Base-by-base conservation (phyloP, 148 eudicot species). In the Drosera capensis region DNA sequence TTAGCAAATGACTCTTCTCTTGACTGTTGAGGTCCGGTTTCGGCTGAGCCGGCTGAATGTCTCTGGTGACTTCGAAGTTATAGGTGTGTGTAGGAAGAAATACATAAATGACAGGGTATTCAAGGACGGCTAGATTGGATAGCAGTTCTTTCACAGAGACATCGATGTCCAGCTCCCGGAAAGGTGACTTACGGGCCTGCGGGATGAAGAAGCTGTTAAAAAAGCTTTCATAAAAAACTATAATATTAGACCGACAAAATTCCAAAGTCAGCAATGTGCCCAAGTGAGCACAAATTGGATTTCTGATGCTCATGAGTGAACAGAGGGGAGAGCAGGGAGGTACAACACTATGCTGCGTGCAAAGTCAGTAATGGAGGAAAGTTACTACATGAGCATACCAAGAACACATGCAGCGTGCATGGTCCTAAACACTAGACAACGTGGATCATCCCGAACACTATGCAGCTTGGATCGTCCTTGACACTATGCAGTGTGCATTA, bases 81-180 rank as follows among this genome's bases (percentile, higher is more conserved):
- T 40, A 71, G 51, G 23, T 57, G 34, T 92, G 80, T n/a, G 99
- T 78, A 15, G 80, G 69, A 30, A 81, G 80, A 43, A 70, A 81
- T 48, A 74, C 82, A 34, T 81, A 74, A 52, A 85, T 74, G 17
- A 77, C 73, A 0, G 99, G 99, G 49, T 85, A 81, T 64, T 92
- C 99, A 55, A 92, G 42, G 45, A 85, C 64, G 48, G 56, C 70
- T 51, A 77, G 37, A 46, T 88, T 70, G 23, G 71, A 68, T 39
- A 92, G 46, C 20, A 71, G 88, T 25, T 73, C 59, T 48, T 71
- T 63, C 20, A 92, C 22, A 42, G 99, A 72, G 19, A 67, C 54
- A 40, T 74, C 62, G 5, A 79, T 38, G 66, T 92, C 73, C 45
- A 92, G 65, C 52, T 85, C 74, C 29, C 64, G 75, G 55, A 58